Evolutionary conservation across 1,284 basidiomycete species (phyloP), one percentile per base, ranked within the genome.

Genomic region (Volvariella surrecta): DNA sequence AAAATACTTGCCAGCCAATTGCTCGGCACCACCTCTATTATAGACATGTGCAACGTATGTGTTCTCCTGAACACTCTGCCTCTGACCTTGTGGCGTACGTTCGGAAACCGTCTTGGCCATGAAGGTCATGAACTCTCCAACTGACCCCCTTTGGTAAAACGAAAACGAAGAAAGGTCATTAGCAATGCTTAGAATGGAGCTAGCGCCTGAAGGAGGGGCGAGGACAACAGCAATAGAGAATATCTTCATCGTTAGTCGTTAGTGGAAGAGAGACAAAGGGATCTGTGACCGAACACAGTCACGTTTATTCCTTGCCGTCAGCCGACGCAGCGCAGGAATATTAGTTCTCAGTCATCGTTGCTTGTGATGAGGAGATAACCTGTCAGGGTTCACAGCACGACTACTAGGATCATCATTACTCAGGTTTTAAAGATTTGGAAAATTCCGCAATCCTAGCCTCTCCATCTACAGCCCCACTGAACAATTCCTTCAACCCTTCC

Each of bases 31-130:
- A 38, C 85, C 83, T 13, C 82, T 70, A 53, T 89, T 89, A 66
- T 94, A 96, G 30, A 92, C 89, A 68, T 99, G 93, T 0, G 93
- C 93, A 17, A 82, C 89, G 62, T 98, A 94, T 51, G 77, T 85
- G 65, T 95, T 93, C 71, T 98, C 94, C 62, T 96, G 89, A 10
- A 99, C 84, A 40, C 89, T 94, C 68, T 96, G 92, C 38, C 94
- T 76, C 60, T 91, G 86, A 15, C 89, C 90, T 50, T 80, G 76
- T 7, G 79, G 73, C 9, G 94, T 98, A 31, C 94, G 76, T 59
- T 97, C 93, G 21, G 86, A 83, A 22, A 99, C 92, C 0, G 94
- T 97, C 76, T 84, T 89, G 35, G 84, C 79, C 62, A 96, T 86
- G 72, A 97, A 96, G 32, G 76, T 72, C 75, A 96, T 76, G 63